Base-by-base conservation (phyloP, 768 basidiomycete species). In the Mycena belliarum region DNA sequence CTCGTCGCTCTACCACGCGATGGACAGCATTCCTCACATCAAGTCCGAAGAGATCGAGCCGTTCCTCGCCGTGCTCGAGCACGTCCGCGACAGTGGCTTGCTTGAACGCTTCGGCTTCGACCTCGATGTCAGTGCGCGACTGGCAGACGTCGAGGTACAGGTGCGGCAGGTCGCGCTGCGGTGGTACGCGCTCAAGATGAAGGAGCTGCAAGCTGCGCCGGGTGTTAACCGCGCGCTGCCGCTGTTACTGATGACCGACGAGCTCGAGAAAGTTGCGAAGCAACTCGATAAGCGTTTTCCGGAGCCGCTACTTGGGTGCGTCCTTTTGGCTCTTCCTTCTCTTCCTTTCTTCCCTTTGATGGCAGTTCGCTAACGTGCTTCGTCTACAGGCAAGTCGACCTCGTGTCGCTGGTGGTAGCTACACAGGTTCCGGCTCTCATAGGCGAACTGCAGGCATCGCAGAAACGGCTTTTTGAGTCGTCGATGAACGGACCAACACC, bases 401-500 rank as follows among this genome's bases (percentile, higher is more conserved):
- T 94, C 20, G 89, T 92, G 3, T 84, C 89, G 3, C 72, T 93
- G 40, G 80, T 87, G 55, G 77, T 91, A n/a, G 89, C 85, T 64
- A 77, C 83, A 15, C 76, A 79, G 20, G 74, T 91, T 6, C 91
- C 93, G 8, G 75, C 83, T 54, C 82, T 87, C 64, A 66, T 93
- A 9, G 71, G 73, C 24, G 92, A 93, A 32, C 65, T 95, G 24
- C 82, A 88, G 60, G 77, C 75, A 40, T 85, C 86, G 11, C 86
- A 87, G 66, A 88, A 88, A 70, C 83, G 84, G 26, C 73, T 94
- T 6, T 85, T 90, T 57, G 90, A 93, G 67, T 87, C 89, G 12
- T 92, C 90, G 9, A 87, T 85, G 85, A 93, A 90, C 66, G 89
- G 89, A 4, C 90, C 92, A 1, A 91, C 89, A 9, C 92, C 93